Evolutionary conservation across 2,329 filamentous ascomycete species (phyloP).

Genomic region (Phyllosticta paracitricarpa): DNA sequence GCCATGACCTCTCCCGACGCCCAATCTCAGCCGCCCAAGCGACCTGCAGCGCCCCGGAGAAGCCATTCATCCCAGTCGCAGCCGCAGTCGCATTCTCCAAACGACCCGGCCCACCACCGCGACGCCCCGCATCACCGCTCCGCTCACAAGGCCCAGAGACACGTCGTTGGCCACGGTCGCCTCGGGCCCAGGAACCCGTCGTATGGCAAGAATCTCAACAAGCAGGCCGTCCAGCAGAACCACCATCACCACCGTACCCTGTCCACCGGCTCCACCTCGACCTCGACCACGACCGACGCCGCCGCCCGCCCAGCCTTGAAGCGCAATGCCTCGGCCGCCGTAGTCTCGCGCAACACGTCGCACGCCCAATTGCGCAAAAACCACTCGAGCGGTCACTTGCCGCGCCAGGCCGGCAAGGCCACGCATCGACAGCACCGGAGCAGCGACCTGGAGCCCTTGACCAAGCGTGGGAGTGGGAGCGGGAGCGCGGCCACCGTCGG

Average conservation of each 20-base stretch:
- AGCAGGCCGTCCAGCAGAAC: slow-evolving; percentile 24
- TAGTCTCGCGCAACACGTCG: slow-evolving; percentile 26
- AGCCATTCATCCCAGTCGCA: slow-evolving; percentile 22
- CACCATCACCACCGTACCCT: slow-evolving; percentile 29
- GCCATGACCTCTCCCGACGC: slow-evolving; percentile 25
- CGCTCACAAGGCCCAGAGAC: slow-evolving; percentile 25
- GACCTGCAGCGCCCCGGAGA: slow-evolving; percentile 24
- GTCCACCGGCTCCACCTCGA: slow-evolving; percentile 23
- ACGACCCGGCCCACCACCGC: slow-evolving; percentile 10
- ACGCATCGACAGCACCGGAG: slow-evolving; percentile 22
- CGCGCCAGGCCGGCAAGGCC: slow-evolving; percentile 31
- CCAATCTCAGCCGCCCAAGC: slow-evolving; percentile 24
- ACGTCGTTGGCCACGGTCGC: slow-evolving; percentile 31
- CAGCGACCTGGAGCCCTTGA: slow-evolving; percentile 13
- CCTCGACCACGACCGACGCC: slow-evolving; percentile 18
- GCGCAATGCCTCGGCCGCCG: slow-evolving; percentile 33
- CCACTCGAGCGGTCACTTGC: slow-evolving; percentile 37
- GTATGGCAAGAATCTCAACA: slow-evolving; percentile 33
- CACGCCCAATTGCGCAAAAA: slow-evolving; percentile 30
- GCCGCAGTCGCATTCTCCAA: slow-evolving; percentile 27
- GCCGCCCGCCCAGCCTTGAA: slow-evolving; percentile 32
- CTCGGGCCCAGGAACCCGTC: slow-evolving; percentile 29
- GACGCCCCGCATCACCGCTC: slow-evolving; percentile 15
- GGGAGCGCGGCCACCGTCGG: not conserved
- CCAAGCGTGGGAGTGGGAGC: slow-evolving; percentile 18